phyloP scores from a whole-genome alignment of 805 yeast species.

The Teunomyces stri region DNA sequence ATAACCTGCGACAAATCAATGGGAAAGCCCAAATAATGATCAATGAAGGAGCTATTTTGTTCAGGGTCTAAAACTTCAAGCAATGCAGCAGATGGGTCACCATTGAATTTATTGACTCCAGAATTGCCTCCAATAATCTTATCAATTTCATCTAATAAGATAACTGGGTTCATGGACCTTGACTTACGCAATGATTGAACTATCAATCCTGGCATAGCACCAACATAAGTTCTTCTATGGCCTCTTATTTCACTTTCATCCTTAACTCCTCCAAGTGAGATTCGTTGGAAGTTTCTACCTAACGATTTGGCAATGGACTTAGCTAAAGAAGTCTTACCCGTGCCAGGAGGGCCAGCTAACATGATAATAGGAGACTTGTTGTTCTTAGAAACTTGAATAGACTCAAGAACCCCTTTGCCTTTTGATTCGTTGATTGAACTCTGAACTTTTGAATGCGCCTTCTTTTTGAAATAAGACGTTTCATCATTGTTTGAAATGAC shows the following conservation, averaged over 20 bases:
- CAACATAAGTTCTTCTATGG: slow-evolving; percentile 87
- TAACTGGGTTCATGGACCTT: slow-evolving; percentile 77
- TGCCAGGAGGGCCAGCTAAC: slow-evolving; percentile 92
- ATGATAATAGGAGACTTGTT: slow-evolving; percentile 71
- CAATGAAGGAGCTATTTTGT: slow-evolving; percentile 73
- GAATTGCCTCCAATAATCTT: slow-evolving; percentile 60
- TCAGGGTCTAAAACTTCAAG: slow-evolving; percentile 89
- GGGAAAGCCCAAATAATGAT: slow-evolving; percentile 84
- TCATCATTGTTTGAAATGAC: slow-evolving; percentile 39
- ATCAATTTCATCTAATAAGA: slow-evolving; percentile 82
- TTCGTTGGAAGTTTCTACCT: slow-evolving; percentile 71
- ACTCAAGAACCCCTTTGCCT: slow-evolving; percentile 9
- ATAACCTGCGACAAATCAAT: slow-evolving; percentile 77
- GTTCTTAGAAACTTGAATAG: slow-evolving; percentile 25
- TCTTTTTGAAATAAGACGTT: slow-evolving; percentile 22
- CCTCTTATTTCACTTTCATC: slow-evolving; percentile 91
- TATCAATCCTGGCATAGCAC: slow-evolving; percentile 86
- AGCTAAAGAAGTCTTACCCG: slow-evolving; percentile 87
- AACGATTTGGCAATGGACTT: slow-evolving; percentile 74
- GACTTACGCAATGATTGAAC: slow-evolving; percentile 75
- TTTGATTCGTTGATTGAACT: slow-evolving; percentile 13
- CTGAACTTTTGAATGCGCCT: slow-evolving; percentile 19
- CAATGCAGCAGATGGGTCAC: slow-evolving; percentile 89
- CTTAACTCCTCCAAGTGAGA: slow-evolving; percentile 83
- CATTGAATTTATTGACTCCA: slow-evolving; percentile 51